Base-by-base conservation (phyloP, 2,329 filamentous ascomycete genomes). In the Camillea tinctor region DNA sequence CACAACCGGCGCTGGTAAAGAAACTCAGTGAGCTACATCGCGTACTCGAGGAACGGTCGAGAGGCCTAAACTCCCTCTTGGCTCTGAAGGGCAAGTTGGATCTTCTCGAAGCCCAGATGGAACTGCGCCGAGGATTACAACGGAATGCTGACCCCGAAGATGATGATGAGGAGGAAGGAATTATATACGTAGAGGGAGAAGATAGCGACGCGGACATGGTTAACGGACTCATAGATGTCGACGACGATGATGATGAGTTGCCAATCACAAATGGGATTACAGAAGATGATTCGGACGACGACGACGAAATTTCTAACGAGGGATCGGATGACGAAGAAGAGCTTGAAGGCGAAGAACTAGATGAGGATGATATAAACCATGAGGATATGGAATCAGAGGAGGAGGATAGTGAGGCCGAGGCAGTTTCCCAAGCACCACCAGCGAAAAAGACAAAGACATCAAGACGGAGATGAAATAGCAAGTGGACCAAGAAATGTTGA, bases 31-130 rank as follows among this genome's bases (percentile, higher is more conserved):
- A 90, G 49, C 81, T 99, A 57, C 91, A 94, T 75, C 89, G 90
- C 72, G 94, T 98, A 19, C 85, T 98, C 61, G 89, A 93, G 64
- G 92, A 96, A 77, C 88, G 95, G 50, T 89, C 93, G 36, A 88
- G 88, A 64, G 93, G 92, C 17, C 81, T 98, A 22, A 88, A 90
- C 63, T 92, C 90, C 65, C 80, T 99, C 52, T 81, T 99, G 40
- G 86, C 93, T 20, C 83, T 99, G 61, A 97, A 97, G 80, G 95
- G 95, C 22, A 97, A 97, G 76, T 83, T 99, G 30, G 94, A 98
- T 72, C 92, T 99, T 86, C 83, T 98, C 54, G 90, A 95, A 70
- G 89, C 92, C 6, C 95, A 99, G 77, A 88, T 98, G 75, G 87
- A 91, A 69, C 79, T 97, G 68, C 84, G 95, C 54, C 87, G 86